These are phyloP conservation scores for Ceratocystis cacaofunesta DNA, from an alignment of 2,329 filamentous ascomycete species.

Conservation along the genomic window DNA sequence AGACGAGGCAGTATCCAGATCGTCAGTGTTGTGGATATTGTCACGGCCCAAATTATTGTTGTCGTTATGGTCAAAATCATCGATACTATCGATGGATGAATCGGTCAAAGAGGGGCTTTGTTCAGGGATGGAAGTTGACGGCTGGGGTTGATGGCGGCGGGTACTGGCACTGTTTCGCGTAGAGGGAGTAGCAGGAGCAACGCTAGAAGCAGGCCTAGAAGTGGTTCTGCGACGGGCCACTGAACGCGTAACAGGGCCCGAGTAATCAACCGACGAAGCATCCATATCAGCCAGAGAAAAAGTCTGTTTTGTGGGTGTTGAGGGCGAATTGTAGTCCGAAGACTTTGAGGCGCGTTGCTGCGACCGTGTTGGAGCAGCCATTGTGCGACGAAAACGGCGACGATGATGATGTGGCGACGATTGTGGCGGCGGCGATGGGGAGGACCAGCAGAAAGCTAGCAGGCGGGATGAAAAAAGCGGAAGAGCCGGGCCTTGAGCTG, in stretches of 20 bases:
- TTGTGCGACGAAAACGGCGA: neutral
- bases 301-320: conserved; percentile 9
- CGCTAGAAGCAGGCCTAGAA: conserved; percentile 5
- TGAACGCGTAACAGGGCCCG: conserved; percentile 63
- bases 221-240: conserved; percentile 37
- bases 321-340: neutral
- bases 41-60: neutral
- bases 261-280: conserved; percentile 30
- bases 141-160: neutral
- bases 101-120: conserved; percentile 4
- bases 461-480: conserved; percentile 14
- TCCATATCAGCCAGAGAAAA: conserved; percentile 7
- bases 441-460: neutral
- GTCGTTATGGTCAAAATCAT: conserved; percentile 10
- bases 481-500: conserved; percentile 12
- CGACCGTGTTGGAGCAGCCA: conserved; percentile 12
- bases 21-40: neutral
- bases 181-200: conserved; percentile 3
- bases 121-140: conserved; percentile 3
- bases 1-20: conserved; percentile 11
- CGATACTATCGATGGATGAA: conserved; percentile 13
- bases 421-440: neutral
- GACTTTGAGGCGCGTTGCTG: conserved; percentile 11
- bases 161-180: neutral
- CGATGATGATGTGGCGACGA: neutral